Evolutionary conservation across 345 rosid genomes (phyloP).

Genomic region (Xanthoceras sorbifolium): DNA sequence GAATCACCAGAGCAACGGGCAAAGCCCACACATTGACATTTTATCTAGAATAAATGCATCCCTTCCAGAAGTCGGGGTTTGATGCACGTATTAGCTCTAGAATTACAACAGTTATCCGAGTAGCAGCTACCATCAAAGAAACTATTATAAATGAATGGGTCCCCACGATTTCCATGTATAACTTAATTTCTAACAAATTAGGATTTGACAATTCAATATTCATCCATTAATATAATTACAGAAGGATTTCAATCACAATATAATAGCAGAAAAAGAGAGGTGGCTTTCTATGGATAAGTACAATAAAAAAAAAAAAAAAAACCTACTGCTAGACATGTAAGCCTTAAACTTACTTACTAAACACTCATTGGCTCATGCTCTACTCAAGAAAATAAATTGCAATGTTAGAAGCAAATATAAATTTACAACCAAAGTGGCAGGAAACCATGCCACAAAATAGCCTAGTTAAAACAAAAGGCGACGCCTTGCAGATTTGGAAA

Average conservation of each 20-base stretch:
- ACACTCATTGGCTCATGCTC: neutral
- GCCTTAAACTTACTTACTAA: neutral
- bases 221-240: neutral
- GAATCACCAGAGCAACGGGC: too few relatives aligned
- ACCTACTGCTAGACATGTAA: neutral
- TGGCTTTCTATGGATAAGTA: neutral
- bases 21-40: too few relatives aligned
- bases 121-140: too few relatives aligned
- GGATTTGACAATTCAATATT: neutral
- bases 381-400: neutral
- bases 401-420: constrained; percentile 12
- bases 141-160: too few relatives aligned
- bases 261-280: neutral
- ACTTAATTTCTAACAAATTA: neutral
- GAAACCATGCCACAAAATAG: constrained; percentile 3
- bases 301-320: neutral
- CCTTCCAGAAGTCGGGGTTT: too few relatives aligned
- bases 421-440: constrained; percentile 18
- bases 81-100: neutral
- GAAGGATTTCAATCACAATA: neutral
- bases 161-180: neutral
- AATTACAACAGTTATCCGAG: too few relatives aligned
- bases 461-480: constrained; percentile 58
- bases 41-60: too few relatives aligned
- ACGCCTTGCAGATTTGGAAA: constrained; percentile 75